phyloP scores from a whole-genome alignment of 331 rosid genomes.

The Acacia concinna region DNA sequence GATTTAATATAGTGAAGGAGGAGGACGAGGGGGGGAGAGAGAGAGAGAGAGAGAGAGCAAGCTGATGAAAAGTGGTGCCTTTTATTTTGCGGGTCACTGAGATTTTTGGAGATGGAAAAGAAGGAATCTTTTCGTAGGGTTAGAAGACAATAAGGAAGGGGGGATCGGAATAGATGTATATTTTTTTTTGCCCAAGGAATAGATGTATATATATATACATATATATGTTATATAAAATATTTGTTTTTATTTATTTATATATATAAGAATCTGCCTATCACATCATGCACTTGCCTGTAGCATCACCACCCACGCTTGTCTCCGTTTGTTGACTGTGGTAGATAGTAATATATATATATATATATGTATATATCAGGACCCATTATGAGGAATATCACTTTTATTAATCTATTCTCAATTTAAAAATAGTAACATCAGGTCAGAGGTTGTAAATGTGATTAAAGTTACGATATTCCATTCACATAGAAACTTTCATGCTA shows the following conservation, averaged over 20 bases:
- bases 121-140: constrained; percentile 28
- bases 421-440: neutral
- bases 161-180: neutral
- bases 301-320: neutral
- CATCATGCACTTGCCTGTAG: neutral
- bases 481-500: neutral
- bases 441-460: neutral
- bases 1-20: constrained; percentile 25
- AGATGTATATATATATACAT: neutral
- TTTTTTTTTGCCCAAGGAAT: too few species aligned
- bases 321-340: neutral
- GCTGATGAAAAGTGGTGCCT: neutral
- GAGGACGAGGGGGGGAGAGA: neutral
- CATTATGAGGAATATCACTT: neutral
- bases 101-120: constrained; percentile 20
- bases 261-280: neutral
- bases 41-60: neutral
- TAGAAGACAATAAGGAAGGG: constrained; percentile 17
- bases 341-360: neutral
- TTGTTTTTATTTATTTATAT: neutral
- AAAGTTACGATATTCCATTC: neutral
- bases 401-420: neutral
- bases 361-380: neutral
- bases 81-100: neutral
- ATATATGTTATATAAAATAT: neutral